phyloP scores from a whole-genome alignment of 108 stramenopile genomes.

The Skeletonema costatum region DNA sequence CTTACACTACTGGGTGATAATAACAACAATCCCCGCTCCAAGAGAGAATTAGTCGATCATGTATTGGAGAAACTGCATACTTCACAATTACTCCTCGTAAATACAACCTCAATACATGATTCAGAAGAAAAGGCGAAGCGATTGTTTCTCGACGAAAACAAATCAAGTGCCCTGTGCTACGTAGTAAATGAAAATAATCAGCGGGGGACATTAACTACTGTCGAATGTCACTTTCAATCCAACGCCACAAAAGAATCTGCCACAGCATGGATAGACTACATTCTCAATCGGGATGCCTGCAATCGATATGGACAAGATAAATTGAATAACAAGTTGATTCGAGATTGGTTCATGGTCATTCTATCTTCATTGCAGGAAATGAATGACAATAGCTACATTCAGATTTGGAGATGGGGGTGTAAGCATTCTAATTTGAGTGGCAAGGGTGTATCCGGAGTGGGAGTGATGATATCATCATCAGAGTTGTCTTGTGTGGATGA shows the following conservation, averaged over 20 bases:
- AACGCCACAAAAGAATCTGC: not conserved
- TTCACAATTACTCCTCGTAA: not conserved
- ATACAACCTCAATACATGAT: not conserved
- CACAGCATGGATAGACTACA: constrained; percentile 12
- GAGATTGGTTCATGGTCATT: constrained; percentile 7
- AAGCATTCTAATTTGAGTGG: constrained; percentile 12
- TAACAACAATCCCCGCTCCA: not conserved
- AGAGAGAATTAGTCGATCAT: constrained; percentile 2
- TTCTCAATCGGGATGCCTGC: constrained; percentile 14
- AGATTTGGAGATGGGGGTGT: constrained; percentile 21
- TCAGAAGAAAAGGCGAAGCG: not conserved
- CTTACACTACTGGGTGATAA: not conserved
- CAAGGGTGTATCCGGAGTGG: constrained; percentile 14
- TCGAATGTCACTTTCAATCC: constrained; percentile 22
- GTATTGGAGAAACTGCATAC: constrained; percentile 4
- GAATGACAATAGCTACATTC: constrained; percentile 2
- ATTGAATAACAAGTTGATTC: not conserved
- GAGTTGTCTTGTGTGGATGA: not conserved
- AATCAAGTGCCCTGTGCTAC: constrained; percentile 5
- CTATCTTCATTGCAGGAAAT: not conserved
- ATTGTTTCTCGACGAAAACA: not conserved
- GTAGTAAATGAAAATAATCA: not conserved
- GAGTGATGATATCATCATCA: constrained; percentile 4
- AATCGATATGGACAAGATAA: not conserved
- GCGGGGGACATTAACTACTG: not conserved